Percentiles rank a stretch among this genome's conserved stretches.
phyloP scores from a whole-genome alignment of 2,329 filamentous ascomycete genomes.

The Phialophora tarda region DNA sequence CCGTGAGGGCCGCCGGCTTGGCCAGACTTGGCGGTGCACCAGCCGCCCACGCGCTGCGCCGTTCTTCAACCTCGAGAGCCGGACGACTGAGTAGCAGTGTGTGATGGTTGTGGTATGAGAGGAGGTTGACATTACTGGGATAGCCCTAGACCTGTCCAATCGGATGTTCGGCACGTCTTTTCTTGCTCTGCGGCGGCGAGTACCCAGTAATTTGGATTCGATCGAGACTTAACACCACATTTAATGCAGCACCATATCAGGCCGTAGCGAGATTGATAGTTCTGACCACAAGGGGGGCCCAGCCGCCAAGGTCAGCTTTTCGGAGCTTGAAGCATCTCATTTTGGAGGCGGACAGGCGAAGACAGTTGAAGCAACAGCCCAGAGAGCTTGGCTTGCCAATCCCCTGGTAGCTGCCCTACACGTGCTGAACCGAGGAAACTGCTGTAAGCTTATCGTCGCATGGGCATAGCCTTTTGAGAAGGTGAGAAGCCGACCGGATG shows the following conservation, averaged over 20 bases:
- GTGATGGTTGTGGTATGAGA: not conserved
- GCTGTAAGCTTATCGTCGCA: slow-evolving; percentile 3
- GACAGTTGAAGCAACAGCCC: not conserved
- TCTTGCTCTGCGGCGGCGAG: not conserved
- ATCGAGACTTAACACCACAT: not conserved
- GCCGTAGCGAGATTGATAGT: not conserved
- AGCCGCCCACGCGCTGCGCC: not conserved
- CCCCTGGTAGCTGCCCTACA: not conserved
- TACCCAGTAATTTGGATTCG: not conserved
- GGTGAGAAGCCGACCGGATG: not conserved
- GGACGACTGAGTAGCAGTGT: not conserved
- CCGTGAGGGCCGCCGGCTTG: slow-evolving; percentile 4
- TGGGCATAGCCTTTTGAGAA: slow-evolving; percentile 13
- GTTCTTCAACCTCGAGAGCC: not conserved
- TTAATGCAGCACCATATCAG: not conserved
- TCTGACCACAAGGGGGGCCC: not conserved
- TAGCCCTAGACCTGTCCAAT: not conserved
- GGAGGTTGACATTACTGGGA: not conserved
- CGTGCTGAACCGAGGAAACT: not conserved
- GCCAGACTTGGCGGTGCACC: not conserved
- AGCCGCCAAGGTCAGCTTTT: not conserved
- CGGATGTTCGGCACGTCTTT: not conserved
- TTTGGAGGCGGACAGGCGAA: not conserved
- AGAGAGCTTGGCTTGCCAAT: slow-evolving; percentile 12
- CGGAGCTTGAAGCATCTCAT: not conserved